Base-by-base conservation (phyloP, 257 asterid species). In the Solanum appendiculatum region DNA sequence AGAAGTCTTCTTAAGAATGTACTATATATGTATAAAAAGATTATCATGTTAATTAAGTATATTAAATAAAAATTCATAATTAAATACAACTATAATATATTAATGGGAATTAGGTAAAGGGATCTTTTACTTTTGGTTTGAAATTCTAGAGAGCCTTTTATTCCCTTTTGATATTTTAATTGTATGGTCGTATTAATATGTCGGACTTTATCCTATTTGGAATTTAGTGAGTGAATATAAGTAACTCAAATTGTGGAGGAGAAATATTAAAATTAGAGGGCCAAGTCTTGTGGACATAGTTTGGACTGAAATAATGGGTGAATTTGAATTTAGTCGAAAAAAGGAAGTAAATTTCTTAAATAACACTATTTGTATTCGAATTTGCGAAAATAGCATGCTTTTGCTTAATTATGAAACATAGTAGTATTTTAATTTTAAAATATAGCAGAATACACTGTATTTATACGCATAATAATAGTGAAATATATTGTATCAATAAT, bases 81-180 rank as follows among this genome's bases (percentile, higher is more conserved):
- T 29, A 29, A 48, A 46, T 25, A 80, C 14, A 46, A 31, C 9
- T 29, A 29, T 27, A 56, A 69, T 69, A 69, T 56, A 69, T 69
- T 33, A 27, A 80, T 80, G 25, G 25, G 85, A 80, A 80, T 80
- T 80, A 46, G 85, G 85, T 80, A 34, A 46, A 80, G 42, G 68
- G 42, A 80, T 80, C 85, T 80, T 80, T 80, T 80, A 80, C 85
- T 80, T 80, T 80, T 78, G 40, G 18, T 78, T 78, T 80, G 85
- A 80, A 80, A 3, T 80, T 78, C 2, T 10, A 18, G 66, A 48
- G 12, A 8, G 42, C 44, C 31, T 46, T 80, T 80, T 48, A 48
- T 18, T 46, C 68, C 15, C 66, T 73, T 80, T 46, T 80, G 18
- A 80, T 46, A 44, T 46, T 80, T 80, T 46, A 46, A 80, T 44